These are phyloP conservation scores for Tephrocybe sp. DNA, from an alignment of 768 basidiomycete species.

Conservation along the genomic window DNA sequence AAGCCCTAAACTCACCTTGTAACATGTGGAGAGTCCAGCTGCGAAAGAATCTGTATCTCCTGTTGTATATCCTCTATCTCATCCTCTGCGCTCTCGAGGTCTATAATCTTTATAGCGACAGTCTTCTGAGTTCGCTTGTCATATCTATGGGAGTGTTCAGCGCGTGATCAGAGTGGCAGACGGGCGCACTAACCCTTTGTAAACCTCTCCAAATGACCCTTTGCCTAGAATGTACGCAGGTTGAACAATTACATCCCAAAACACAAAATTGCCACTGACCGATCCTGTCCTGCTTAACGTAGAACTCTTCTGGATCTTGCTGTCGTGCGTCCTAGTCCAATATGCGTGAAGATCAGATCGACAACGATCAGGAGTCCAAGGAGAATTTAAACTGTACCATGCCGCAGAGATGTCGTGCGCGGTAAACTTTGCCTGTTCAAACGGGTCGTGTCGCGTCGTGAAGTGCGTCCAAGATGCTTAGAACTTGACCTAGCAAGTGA, in stretches of 20 bases:
- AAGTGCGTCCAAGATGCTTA: constrained; percentile 11
- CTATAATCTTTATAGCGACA: constrained; percentile 99
- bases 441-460: constrained; percentile 33
- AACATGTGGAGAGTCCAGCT: constrained; percentile 93
- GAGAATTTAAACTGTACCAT: constrained; percentile 23
- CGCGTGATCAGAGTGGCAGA: constrained; percentile 1
- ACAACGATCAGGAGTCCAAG: constrained; percentile 18
- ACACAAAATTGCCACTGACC: constrained; percentile 48
- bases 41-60: constrained; percentile 97
- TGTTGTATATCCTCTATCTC: constrained; percentile 99
- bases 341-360: constrained; percentile 21
- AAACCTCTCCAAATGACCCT: constrained; percentile 99
- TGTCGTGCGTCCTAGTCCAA: constrained; percentile 14
- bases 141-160: constrained; percentile 51
- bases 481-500: not conserved
- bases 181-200: constrained; percentile 73
- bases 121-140: constrained; percentile 95
- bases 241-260: constrained; percentile 9
- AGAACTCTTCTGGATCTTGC: constrained; percentile 95
- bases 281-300: constrained; percentile 96
- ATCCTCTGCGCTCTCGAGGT: constrained; percentile 98
- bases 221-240: constrained; percentile 58
- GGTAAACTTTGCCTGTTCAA: constrained; percentile 8
- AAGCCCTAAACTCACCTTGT: constrained; percentile 66
- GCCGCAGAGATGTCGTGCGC: constrained; percentile 8